Evolutionary conservation across 2,329 filamentous ascomycete genomes (phyloP).

Genomic region (Ophiostoma sp.): DNA sequence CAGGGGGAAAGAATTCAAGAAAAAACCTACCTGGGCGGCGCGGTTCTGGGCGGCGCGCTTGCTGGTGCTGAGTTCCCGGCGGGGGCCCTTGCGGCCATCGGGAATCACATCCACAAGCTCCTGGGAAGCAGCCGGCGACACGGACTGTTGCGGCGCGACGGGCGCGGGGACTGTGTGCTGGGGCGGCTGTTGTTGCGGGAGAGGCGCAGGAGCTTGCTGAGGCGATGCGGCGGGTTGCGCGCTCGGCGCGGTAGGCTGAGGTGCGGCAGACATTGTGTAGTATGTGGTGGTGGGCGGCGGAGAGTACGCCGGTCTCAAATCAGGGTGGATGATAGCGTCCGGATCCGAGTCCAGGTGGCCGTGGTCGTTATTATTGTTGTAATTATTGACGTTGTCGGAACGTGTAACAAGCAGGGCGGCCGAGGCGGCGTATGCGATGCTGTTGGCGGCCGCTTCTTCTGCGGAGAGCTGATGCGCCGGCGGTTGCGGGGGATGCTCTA

Average conservation of each 20-base stretch:
- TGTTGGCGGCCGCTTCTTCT: not conserved
- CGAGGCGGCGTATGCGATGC: conserved; percentile 21
- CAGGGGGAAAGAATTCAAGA: too few species aligned
- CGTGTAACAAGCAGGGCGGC: conserved; percentile 4
- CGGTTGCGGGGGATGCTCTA: not conserved
- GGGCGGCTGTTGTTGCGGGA: conserved; percentile 18
- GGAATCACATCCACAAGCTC: conserved; percentile 23
- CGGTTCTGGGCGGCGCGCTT: conserved; percentile 96
- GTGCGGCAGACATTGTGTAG: conserved; percentile 19
- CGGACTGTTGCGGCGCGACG: conserved; percentile 30
- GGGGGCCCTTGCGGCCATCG: conserved; percentile 74
- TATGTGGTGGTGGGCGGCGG: not conserved
- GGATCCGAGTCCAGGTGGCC: conserved; percentile 8
- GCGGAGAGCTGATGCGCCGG: not conserved
- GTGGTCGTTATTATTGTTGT: not conserved
- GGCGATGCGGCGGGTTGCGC: conserved; percentile 4
- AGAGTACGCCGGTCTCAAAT: conserved; percentile 23
- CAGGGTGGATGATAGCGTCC: conserved; percentile 28
- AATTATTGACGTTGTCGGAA: not conserved
- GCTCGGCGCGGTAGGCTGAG: not conserved
- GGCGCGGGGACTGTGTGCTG: not conserved
- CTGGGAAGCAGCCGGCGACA: conserved; percentile 37
- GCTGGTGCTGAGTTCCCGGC: conserved; percentile 88
- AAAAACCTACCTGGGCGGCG: conserved; percentile 81
- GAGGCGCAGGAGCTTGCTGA: not conserved